phyloP scores from a whole-genome alignment of 306 rosid species.

The peach (Prunus persica) region Prunus_persica_NCBIv2 NC_034009.1:47614501-47615000 shows the following conservation, averaged over 20 bases:
- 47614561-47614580: not conserved
- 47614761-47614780: not conserved
- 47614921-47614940: not conserved
- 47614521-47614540: not conserved
- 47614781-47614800: not conserved
- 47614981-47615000: slow-evolving; percentile 21
- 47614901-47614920: not conserved
- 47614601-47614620: not conserved
- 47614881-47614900: slow-evolving; percentile 12
- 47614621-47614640: not conserved
- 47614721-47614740: not conserved
- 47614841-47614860: not conserved
- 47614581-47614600: not conserved
- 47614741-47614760: not conserved
- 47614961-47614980: slow-evolving; percentile 4
- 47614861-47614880: not conserved
- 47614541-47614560: not conserved
- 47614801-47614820: not conserved
- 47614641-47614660: not conserved
- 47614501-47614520: not conserved
- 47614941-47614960: slow-evolving; percentile 18
- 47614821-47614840: not conserved
- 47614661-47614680: not conserved
- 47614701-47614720: too few relatives aligned
- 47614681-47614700: not conserved